Evolutionary conservation across 768 basidiomycete species (phyloP), one percentile per base, ranked within the genome.

Genomic region (Lentinula aciculospora): DNA sequence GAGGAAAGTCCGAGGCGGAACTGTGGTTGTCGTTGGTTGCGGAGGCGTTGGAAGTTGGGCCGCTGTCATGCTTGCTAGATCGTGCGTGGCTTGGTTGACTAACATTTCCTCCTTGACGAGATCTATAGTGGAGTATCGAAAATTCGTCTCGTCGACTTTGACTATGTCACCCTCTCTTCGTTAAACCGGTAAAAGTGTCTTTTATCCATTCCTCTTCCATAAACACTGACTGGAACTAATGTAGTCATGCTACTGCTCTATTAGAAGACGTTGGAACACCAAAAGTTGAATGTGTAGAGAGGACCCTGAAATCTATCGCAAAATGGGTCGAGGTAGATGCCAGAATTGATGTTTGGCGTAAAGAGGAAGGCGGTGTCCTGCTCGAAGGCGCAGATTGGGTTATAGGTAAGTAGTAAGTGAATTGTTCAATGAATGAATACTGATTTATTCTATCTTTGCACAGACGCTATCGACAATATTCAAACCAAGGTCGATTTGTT

Each of bases 21-120:
- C 77, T 4, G 94, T 98, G 1, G 94, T 92, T 17, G 75, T 98
- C 19, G 87, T 99, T 3, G 97, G 97, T 5, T 93, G 94, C 62
- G 97, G 97, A 58, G 96, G 97, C 2, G 97, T 99, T 0, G 97
- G 97, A 0, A 94, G 92, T 66, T 96, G 94, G 92, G 90, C 86
- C 36, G 94, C 94, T 15, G 82, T 96, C 31, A 96, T 96, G 96
- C 83, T 94, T 27, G 87, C 85, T 45, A 76, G 94, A 68, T 94
- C 93, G 90, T 94, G 66, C 67, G 91, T 82, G 28, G 4, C 31
- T 34, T 28, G 17, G 5, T 21, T 29, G 29, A 39, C 32, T 23
- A 32, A 34, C 8, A 34, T 34, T 4, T 8, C n/a, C n/a, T n/a
- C n/a, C n/a, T n/a, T n/a, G n/a, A n/a, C n/a, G n/a, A n/a, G n/a